Conservation (phyloP, 2,329 filamentous ascomycete species). For the Boeremia exigua region DNA sequence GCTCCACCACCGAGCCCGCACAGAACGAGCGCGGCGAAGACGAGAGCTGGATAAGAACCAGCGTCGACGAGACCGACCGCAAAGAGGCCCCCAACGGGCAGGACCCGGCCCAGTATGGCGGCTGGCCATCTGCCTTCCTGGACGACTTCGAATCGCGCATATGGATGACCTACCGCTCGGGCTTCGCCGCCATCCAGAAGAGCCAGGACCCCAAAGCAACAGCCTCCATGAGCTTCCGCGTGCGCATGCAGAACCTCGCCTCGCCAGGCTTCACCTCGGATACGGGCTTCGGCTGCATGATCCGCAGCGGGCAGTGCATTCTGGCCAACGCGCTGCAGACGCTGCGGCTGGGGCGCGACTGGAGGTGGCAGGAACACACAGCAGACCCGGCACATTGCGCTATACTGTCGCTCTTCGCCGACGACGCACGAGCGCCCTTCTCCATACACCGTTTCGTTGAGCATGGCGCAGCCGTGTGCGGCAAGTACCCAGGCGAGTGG, state of each 20-base stretch:
- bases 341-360: conserved; percentile 80
- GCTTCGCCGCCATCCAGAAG: conserved; percentile 81
- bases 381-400: conserved; percentile 65
- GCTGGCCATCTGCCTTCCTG: conserved; percentile 86
- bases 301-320: conserved; percentile 90
- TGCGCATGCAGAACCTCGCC: conserved; percentile 84
- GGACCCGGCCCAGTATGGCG: conserved; percentile 52
- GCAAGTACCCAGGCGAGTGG: conserved; percentile 96
- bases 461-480: conserved; percentile 84
- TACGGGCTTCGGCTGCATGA: conserved; percentile 99
- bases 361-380: conserved; percentile 69
- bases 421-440: conserved; percentile 84
- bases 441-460: conserved; percentile 94
- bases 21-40: conserved; percentile 40
- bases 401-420: conserved; percentile 83
- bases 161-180: conserved; percentile 96
- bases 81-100: conserved; percentile 57
- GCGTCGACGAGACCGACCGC: conserved; percentile 71
- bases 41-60: conserved; percentile 68
- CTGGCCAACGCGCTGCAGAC: conserved; percentile 83
- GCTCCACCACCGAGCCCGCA: conserved; percentile 28
- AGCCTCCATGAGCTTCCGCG: conserved; percentile 78
- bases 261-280: conserved; percentile 87
- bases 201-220: conserved; percentile 75
- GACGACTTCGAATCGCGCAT: conserved; percentile 91